Base-by-base conservation (phyloP, 2,329 filamentous ascomycete genomes). In the Stachybotrys echinatus region DNA sequence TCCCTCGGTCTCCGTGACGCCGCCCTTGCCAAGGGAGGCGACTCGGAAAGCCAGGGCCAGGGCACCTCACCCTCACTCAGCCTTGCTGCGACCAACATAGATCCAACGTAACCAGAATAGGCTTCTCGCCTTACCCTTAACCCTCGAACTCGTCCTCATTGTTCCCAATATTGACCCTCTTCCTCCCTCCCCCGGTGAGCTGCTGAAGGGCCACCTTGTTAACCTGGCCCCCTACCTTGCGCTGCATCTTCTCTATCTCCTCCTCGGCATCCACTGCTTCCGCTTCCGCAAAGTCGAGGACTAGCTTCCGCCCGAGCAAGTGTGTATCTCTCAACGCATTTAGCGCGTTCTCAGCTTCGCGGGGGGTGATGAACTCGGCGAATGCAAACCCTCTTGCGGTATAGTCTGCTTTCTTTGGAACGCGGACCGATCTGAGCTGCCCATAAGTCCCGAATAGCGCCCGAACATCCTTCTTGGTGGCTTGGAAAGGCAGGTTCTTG, bases 401-500 rank as follows among this genome's bases (percentile, higher is more conserved):
- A 59, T 85, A 84, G 73, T 95, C 90, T 68, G 96, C 92, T 71
- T 96, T 97, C 75, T 95, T 92, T 48, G 94, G 94, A 63, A 99
- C 83, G 55, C 94, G 88, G 53, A 99, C 89, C 48, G 91, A 92
- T 62, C 90, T 87, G 55, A 99, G 82, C 66, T 96, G 87, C 43
- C 94, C 95, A 70, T 96, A 97, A 34, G 89, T 85, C 54, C 88
- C 84, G 66, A 97, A 92, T 40, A 97, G 77, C 48, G 87, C 77
- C 55, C 89, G 83, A 51, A 99, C 80, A 66, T 99, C 94, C 69
- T 95, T 94, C 75, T 96, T 96, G 48, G 85, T 87, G 45, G 89
- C 87, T 74, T 97, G 90, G 74, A 99, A 99, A 19, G 94, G 92
- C 69, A 99, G 74, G 74, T 99, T 99, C 77, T 97, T 99, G 75